These are phyloP conservation scores for Scutellaria galericulata DNA, from an alignment of 257 asterid species.

Conservation along the genomic window DNA sequence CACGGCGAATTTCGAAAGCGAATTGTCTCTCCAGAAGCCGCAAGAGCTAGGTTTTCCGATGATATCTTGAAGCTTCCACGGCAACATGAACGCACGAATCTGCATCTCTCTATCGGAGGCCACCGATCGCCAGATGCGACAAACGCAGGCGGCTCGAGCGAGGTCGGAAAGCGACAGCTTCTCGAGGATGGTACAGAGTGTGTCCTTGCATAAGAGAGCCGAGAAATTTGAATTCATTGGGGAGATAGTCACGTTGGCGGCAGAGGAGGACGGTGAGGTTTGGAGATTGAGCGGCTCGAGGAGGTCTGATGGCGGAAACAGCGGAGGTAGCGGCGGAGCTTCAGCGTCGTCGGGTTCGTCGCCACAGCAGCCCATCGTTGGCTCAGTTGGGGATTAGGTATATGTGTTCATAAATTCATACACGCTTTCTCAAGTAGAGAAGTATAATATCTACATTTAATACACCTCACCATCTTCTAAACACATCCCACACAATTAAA, in stretches of 20 bases:
- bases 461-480: too few relatives aligned
- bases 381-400: slow-evolving; percentile 26
- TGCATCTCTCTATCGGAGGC: slow-evolving; percentile 83
- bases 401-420: slow-evolving; percentile 8
- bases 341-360: slow-evolving; percentile 42
- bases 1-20: slow-evolving; percentile 80
- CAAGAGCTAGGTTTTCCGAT: slow-evolving; percentile 83
- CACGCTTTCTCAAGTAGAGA: neutral
- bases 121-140: slow-evolving; percentile 70
- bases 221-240: slow-evolving; percentile 90
- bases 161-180: slow-evolving; percentile 68
- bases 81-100: slow-evolving; percentile 72
- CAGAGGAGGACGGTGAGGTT: slow-evolving; percentile 8
- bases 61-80: slow-evolving; percentile 82
- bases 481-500: too few relatives aligned
- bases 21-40: slow-evolving; percentile 88
- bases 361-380: slow-evolving; percentile 55
- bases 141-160: slow-evolving; percentile 90
- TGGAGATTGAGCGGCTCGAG: slow-evolving; percentile 42
- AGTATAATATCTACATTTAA: too few relatives aligned
- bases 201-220: slow-evolving; percentile 78
- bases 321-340: slow-evolving; percentile 10
- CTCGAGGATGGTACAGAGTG: slow-evolving; percentile 75
- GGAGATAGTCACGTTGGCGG: slow-evolving; percentile 54
- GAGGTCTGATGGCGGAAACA: slow-evolving; percentile 41